phyloP scores from a whole-genome alignment of 2,329 filamentous ascomycete species.

The Fusarium floridanum region DNA sequence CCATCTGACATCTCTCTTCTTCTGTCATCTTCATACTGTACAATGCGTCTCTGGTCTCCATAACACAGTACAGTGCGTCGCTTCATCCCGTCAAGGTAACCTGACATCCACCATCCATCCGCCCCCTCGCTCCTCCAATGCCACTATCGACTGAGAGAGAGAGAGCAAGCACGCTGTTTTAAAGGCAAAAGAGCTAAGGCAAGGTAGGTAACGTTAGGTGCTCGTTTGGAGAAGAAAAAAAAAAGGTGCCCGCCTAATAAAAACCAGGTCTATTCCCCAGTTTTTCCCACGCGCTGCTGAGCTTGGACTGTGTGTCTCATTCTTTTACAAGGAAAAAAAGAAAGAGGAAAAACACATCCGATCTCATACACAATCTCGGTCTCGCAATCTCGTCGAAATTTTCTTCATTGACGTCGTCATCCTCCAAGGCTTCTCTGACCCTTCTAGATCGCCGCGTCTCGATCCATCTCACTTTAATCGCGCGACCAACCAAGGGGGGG shows the following conservation, averaged over 20 bases:
- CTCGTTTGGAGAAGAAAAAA: not conserved
- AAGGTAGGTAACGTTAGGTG: not conserved
- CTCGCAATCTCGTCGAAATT: not conserved
- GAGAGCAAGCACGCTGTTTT: not conserved
- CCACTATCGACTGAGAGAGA: not conserved
- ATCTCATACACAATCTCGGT: not conserved
- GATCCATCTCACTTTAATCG: slow-evolving; percentile 5
- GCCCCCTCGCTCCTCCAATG: not conserved
- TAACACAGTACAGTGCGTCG: slow-evolving; percentile 28
- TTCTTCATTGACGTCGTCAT: not conserved
- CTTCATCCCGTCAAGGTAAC: slow-evolving; percentile 6
- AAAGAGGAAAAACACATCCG: not conserved
- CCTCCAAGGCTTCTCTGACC: slow-evolving; percentile 20
- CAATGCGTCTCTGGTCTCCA: not conserved
- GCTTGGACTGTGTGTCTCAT: slow-evolving; percentile 11
- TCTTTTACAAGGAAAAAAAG: not conserved
- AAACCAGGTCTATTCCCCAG: slow-evolving; percentile 22
- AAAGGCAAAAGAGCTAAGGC: not conserved
- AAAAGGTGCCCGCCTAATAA: not conserved
- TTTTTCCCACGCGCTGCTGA: slow-evolving; percentile 1
- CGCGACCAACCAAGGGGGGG: slow-evolving; percentile 16
- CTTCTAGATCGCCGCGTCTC: slow-evolving; percentile 34
- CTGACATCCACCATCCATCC: not conserved
- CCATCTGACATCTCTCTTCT: not conserved
- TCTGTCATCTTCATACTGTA: not conserved